A percentile compares a stretch with the other conserved stretches of the same genome.
phyloP scores from a whole-genome alignment of 2,329 filamentous ascomycete genomes.

The Phialocephala subalpina region DNA sequence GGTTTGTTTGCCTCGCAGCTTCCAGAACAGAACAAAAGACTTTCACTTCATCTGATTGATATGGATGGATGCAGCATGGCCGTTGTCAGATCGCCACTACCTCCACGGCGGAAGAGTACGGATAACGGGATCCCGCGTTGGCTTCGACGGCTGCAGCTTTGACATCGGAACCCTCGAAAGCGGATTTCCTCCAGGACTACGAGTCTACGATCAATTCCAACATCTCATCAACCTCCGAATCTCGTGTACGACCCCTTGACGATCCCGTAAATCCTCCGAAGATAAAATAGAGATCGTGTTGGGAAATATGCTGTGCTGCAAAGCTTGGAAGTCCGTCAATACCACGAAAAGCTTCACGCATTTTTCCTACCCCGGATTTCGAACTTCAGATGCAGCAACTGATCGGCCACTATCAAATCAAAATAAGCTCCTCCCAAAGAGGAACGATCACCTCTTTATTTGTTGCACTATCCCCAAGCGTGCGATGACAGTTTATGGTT shows the following conservation, averaged over 20 bases:
- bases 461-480: not conserved
- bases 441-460: not conserved
- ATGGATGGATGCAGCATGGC: not conserved
- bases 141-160: not conserved
- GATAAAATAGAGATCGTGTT: too few relatives aligned
- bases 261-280: too few relatives aligned
- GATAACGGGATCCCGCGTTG: not conserved
- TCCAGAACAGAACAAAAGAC: too few relatives aligned
- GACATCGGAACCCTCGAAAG: not conserved
- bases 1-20: too few relatives aligned
- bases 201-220: too few relatives aligned
- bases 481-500: not conserved
- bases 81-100: not conserved
- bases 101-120: not conserved
- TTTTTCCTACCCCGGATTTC: not conserved
- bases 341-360: not conserved
- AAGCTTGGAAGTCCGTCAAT: too few relatives aligned
- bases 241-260: too few relatives aligned
- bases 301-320: too few relatives aligned
- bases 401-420: not conserved
- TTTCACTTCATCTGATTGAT: too few relatives aligned
- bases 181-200: not conserved
- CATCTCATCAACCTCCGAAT: too few relatives aligned
- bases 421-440: not conserved
- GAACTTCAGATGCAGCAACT: not conserved